Percentiles rank a stretch among this genome's conserved stretches.
These are phyloP conservation scores for Pneumocystis murina DNA, from an alignment of 1,139 yeast genomes.

Conservation along the genomic window DNA sequence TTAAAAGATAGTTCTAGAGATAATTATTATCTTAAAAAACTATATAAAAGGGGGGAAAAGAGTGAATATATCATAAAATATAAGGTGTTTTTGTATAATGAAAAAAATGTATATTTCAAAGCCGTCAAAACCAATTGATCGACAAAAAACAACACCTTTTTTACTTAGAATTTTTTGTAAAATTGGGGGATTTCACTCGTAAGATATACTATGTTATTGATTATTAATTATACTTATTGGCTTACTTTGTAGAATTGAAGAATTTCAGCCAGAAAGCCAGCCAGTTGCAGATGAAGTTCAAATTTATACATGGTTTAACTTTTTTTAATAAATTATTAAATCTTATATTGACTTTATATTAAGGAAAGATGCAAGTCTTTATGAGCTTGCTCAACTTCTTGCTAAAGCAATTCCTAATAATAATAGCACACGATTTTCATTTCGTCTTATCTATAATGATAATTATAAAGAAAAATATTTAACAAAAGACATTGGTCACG, in stretches of 20 bases:
- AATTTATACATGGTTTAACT: not conserved
- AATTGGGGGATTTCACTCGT: constrained; percentile 1
- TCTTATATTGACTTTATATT: not conserved
- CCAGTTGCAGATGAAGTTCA: constrained; percentile 1
- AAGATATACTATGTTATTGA: not conserved
- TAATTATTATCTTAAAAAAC: too few relatives aligned
- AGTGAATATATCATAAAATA: not conserved
- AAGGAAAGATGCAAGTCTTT: constrained; percentile 1
- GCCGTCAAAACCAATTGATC: not conserved
- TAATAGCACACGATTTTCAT: not conserved
- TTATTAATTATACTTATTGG: not conserved
- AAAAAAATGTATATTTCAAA: not conserved
- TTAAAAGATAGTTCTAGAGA: too few relatives aligned
- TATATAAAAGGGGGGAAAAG: not conserved
- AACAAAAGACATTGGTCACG: not conserved
- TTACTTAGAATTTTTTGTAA: not conserved
- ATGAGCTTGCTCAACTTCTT: not conserved
- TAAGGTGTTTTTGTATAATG: not conserved
- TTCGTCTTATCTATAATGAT: not conserved
- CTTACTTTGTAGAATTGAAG: not conserved
- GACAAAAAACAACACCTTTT: constrained; percentile 1
- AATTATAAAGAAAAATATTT: not conserved
- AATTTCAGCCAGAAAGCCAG: not conserved
- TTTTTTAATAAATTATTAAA: not conserved
- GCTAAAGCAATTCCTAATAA: not conserved